A percentile compares a stretch with the other conserved stretches of the same genome.
Evolutionary conservation across 495 filamentous ascomycete genomes (phyloP).

Genomic region (Penicillium chermesinum): DNA sequence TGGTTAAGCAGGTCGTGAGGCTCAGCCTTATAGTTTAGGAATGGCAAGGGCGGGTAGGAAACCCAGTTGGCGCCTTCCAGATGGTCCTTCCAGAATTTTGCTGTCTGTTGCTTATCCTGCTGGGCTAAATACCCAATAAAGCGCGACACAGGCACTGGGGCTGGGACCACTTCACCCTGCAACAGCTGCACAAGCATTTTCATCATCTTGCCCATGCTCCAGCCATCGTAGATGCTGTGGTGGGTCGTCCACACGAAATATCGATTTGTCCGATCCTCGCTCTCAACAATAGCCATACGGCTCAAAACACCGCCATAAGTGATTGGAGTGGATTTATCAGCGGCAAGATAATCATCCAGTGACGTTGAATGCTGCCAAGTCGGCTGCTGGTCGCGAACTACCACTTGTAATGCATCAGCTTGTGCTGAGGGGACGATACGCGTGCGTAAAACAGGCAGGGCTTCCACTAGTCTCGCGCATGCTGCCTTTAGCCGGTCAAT

Average conservation of each 20-base stretch:
- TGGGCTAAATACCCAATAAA: conserved; percentile 3
- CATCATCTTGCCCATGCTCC: conserved; percentile 47
- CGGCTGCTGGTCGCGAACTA: neutral
- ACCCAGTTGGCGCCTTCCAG: neutral
- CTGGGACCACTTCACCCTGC: conserved; percentile 3
- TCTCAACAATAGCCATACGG: neutral
- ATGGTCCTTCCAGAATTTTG: neutral
- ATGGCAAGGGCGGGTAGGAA: neutral
- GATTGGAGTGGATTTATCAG: neutral
- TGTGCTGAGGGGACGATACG: conserved; percentile 22
- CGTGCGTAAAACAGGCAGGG: conserved; percentile 34
- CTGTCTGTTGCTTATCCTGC: neutral
- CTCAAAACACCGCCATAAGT: neutral
- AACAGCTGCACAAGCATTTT: conserved; percentile 36
- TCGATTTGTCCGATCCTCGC: neutral
- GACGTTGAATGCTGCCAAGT: neutral
- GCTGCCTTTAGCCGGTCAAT: neutral
- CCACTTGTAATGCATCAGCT: neutral
- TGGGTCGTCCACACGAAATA: conserved; percentile 45
- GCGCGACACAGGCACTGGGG: neutral
- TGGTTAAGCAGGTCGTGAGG: conserved; percentile 12
- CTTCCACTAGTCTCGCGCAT: conserved; percentile 34
- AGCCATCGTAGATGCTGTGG: conserved; percentile 58
- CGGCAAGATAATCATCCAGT: neutral
- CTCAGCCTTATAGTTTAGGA: too few species aligned